Evolutionary conservation across 2,329 filamentous ascomycete species (phyloP), one percentile per base, ranked within the genome.

Genomic region (Aquanectria penicillioides): DNA sequence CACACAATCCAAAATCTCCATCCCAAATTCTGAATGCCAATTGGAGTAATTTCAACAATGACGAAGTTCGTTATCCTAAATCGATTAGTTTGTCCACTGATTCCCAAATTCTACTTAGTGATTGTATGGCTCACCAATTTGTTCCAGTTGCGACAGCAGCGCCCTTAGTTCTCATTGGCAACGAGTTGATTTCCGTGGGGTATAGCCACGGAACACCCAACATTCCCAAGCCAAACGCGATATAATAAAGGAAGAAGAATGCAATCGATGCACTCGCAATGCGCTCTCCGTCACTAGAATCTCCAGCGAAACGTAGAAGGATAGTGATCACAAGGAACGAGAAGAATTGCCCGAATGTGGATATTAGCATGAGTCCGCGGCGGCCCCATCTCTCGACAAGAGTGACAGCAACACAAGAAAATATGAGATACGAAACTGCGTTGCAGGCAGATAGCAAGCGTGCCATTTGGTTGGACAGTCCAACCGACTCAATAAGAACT

Each of bases 1-100:
- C 79, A 86, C 49, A 86, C 77, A 28, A 86, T 77, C 72, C 78
- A 86, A 67, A 81, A 85, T 33, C 76, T 78, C 76, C 80, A 86
- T 2, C 78, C 77, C 0, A 86, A 74, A 17, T 79, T 81, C 15
- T 78, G 68, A 46, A 76, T 76, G 4, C 70, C 74, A 10, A 72
- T 69, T 0, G 76, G 74, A 0, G 74, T 78, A 47, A 78, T 73
- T 43, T 76, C 64, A 13, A 77, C 75, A 10, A 75, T 59, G 11
- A 71, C 62, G 11, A 67, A 69, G 28, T 70, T 70, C 33, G 62
- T 67, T 18, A 70, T 65, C 69, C 69, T 60, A 9, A 1, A 2
- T 10, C 7, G 1, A 6, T 55, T 3, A 51, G 15, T n/a, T 37
- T 6, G 8, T 11, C 4, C 5, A 18, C 6, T 29, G 0, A 17